These are phyloP conservation scores for Brassica incana DNA, from an alignment of 345 rosid species.

Conservation along the genomic window DNA sequence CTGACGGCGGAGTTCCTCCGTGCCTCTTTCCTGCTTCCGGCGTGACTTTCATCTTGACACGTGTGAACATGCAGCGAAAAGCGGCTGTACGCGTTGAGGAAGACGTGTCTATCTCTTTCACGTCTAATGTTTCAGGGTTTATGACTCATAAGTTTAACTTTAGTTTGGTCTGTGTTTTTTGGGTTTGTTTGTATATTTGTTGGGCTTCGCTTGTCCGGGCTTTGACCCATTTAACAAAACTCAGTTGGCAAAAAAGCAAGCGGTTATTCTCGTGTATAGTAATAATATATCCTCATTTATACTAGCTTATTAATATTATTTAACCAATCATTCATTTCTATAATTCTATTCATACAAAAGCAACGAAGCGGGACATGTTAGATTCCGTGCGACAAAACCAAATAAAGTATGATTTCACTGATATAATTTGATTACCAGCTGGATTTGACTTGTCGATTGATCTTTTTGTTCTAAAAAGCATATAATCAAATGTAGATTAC, in stretches of 20 bases:
- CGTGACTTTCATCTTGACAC: too few species aligned
- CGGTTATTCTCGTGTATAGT: background rate
- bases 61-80: too few species aligned
- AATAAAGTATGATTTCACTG: conserved; percentile 29
- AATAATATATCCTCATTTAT: background rate
- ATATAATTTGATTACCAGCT: conserved; percentile 17
- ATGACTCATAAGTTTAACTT: too few species aligned
- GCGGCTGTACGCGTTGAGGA: too few species aligned
- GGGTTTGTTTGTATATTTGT: too few species aligned
- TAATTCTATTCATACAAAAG: background rate
- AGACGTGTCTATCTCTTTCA: too few species aligned
- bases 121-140: too few species aligned
- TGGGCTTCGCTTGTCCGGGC: too few species aligned
- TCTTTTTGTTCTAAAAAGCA: background rate
- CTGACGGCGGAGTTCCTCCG: too few species aligned
- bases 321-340: background rate
- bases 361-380: conserved; percentile 12
- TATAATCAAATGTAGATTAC: background rate
- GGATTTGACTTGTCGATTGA: conserved; percentile 28
- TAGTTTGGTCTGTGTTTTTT: too few species aligned
- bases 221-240: too few species aligned
- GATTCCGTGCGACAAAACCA: conserved; percentile 28
- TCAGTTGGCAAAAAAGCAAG: background rate
- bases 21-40: too few species aligned
- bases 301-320: background rate